phyloP scores from a whole-genome alignment of 83 land plant species.

The Picea mariana region DNA sequence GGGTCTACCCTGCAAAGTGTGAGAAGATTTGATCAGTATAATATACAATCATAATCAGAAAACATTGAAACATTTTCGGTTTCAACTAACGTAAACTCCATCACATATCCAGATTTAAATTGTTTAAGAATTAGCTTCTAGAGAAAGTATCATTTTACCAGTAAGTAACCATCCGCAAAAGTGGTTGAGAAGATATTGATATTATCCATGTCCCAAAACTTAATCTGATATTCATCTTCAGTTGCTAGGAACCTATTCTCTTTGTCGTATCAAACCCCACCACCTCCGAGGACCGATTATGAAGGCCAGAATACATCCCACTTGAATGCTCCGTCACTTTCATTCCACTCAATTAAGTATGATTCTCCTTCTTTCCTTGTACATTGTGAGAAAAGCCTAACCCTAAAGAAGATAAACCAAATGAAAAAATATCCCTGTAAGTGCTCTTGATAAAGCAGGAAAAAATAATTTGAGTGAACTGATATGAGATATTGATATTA shows the following conservation, averaged over 20 bases:
- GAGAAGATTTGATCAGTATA: too few relatives aligned
- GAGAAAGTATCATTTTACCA: slow-evolving; percentile 8
- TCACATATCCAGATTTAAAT: background rate
- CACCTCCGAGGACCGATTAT: slow-evolving; percentile 39
- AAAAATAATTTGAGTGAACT: background rate
- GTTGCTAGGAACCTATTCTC: slow-evolving; percentile 58
- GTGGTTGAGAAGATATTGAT: slow-evolving; percentile 41
- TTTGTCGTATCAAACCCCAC: slow-evolving; percentile 69
- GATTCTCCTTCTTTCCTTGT: slow-evolving; percentile 72
- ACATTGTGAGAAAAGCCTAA: slow-evolving; percentile 75
- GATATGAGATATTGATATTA: too few relatives aligned
- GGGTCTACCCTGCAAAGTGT: too few relatives aligned
- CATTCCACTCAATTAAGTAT: slow-evolving; percentile 44
- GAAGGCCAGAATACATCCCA: slow-evolving; percentile 60
- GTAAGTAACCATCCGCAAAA: slow-evolving; percentile 61
- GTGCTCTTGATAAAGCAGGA: too few relatives aligned
- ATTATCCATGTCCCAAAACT: slow-evolving; percentile 78
- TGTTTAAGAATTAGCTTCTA: background rate
- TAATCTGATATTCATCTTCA: slow-evolving; percentile 65
- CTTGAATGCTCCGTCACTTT: slow-evolving; percentile 62
- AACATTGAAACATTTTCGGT: too few relatives aligned
- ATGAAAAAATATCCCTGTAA: too few relatives aligned
- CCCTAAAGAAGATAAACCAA: slow-evolving; percentile 21
- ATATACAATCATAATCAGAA: too few relatives aligned
- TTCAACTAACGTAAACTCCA: too few relatives aligned